Base-by-base conservation (phyloP, 2,329 filamentous ascomycete species). In the Rhynchosporium graminicola region DNA sequence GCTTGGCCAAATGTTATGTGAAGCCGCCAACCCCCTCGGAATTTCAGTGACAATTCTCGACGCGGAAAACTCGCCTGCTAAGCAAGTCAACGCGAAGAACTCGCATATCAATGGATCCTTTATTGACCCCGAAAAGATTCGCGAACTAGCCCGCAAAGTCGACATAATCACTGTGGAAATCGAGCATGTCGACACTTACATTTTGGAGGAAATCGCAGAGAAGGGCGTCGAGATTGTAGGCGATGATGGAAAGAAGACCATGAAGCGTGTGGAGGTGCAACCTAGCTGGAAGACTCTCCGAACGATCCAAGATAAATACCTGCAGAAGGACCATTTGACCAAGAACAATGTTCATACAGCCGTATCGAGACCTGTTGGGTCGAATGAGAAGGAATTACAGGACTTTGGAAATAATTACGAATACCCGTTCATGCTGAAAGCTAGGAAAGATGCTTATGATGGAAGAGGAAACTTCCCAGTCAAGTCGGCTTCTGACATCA, bases 131-230 rank as follows among this genome's bases (percentile, higher is more conserved):
- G 84, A 85, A 40, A 88, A 90, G 67, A 92, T 98, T 67, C 85
- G 87, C 48, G 82, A 91, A 74, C 81, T 98, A n/a, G 92, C 94
- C 2, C 78, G 83, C 45, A 78, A 81, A 40, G 92, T 87, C 70
- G 91, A 96, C 74, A 85, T 96, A 15, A 80, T 97, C 65, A 97
- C 92, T 0, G 91, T 96, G 13, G 94, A 98, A 77, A 97, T 97
- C 67, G 94, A 98, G 80, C 94, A 97, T 77, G 89, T 97, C 63
- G 87, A 97, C 76, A 95, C 92, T n/a, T 82, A 91, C 59, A 88
- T 95, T 29, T 83, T 97, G 4, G 91, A 97, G 76, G 90, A 96
- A 73, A 86, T 97, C 62, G 86, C 85, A 4, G 84, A 84, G 15
- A 79, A 81, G 59, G 86, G 87, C 40, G 85, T 89, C 3, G 77